Percentiles rank a stretch among this genome's conserved stretches.
Evolutionary conservation across 257 asterid genomes (phyloP).

Genomic region (Fraxinus excelsior): DNA sequence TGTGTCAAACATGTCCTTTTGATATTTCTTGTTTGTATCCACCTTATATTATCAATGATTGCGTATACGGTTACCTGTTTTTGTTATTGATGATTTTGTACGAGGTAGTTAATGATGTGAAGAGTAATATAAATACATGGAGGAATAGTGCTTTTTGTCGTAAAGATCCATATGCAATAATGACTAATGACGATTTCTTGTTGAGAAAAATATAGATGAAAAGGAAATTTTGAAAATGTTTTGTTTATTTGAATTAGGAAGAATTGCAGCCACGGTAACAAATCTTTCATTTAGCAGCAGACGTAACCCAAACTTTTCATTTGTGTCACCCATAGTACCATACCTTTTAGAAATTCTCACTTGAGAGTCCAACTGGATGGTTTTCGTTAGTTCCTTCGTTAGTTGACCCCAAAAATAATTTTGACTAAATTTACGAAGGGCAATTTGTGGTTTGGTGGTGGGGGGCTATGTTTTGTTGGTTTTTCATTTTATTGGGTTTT

Average conservation of each 20-base stretch:
- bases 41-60: neutral
- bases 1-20: neutral
- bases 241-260: neutral
- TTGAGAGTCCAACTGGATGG: no score
- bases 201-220: neutral
- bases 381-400: no score
- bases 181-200: neutral
- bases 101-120: neutral
- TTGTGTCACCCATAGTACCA: no score
- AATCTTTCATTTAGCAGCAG: no score
- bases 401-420: no score
- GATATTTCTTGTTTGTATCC: neutral
- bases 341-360: no score
- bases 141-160: neutral
- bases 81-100: neutral
- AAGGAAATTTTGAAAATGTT: neutral
- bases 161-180: neutral
- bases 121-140: neutral
- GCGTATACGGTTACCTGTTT: neutral
- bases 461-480: no score
- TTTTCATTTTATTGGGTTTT: no score
- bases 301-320: no score
- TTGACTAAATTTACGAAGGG: no score
- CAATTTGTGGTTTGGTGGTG: no score
- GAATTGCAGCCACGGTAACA: no score